phyloP scores from a whole-genome alignment of 805 yeast species.

The Sugiyamaella valdiviana region DNA sequence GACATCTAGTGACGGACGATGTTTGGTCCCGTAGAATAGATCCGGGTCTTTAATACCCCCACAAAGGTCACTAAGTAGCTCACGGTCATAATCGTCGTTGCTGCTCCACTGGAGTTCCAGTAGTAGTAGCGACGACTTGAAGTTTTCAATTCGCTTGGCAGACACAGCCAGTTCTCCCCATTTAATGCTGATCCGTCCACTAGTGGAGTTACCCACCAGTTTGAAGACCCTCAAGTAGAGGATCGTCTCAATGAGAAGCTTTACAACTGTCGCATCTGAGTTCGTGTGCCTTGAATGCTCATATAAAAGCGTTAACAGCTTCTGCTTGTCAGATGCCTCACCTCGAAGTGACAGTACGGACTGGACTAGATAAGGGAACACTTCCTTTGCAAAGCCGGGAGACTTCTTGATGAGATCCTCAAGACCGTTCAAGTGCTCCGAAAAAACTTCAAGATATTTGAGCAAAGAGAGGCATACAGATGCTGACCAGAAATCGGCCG shows the following conservation, averaged over 20 bases:
- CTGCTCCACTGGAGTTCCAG: slow-evolving; percentile 29
- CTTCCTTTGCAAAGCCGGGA: background rate
- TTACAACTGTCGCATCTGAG: background rate
- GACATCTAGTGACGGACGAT: slow-evolving; percentile 45
- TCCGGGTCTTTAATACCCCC: slow-evolving; percentile 55
- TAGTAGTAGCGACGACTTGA: slow-evolving; percentile 30
- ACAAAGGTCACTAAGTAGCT: slow-evolving; percentile 35
- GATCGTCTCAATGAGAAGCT: slow-evolving; percentile 12
- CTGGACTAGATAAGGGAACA: background rate
- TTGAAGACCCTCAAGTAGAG: slow-evolving; percentile 14
- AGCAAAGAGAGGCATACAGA: background rate
- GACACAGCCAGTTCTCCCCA: slow-evolving; percentile 17
- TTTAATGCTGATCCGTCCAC: slow-evolving; percentile 21
- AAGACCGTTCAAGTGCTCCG: background rate
- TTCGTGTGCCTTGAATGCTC: background rate
- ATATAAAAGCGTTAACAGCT: background rate
- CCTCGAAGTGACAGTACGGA: background rate
- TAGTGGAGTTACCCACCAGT: slow-evolving; percentile 12
- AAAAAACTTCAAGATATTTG: background rate
- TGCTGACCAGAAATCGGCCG: background rate
- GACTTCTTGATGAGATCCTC: background rate
- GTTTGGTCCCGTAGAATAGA: slow-evolving; percentile 58
- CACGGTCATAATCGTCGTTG: slow-evolving; percentile 7
- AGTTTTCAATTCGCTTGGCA: slow-evolving; percentile 24
- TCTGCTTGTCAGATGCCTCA: background rate